Evolutionary conservation across 2,329 filamentous ascomycete genomes (phyloP).

Genomic region (Rosellinia necatrix): DNA sequence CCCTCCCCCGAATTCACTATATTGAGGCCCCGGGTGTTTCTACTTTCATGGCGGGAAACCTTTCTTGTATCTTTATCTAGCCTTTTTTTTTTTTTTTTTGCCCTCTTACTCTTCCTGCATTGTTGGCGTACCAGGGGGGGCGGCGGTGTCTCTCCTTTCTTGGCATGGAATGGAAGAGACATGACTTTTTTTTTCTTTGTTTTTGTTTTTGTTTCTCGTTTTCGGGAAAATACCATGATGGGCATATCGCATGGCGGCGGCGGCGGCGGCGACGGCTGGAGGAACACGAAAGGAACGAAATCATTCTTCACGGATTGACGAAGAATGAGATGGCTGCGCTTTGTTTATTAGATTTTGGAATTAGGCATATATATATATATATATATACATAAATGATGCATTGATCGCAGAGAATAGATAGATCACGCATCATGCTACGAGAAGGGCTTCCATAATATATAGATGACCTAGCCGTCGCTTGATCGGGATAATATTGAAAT

Average conservation of each 20-base stretch:
- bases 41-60: background rate
- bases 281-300: no score
- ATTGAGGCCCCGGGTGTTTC: no score
- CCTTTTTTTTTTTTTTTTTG: conserved; percentile 2
- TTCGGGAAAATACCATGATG: conserved; percentile 27
- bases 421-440: background rate
- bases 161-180: background rate
- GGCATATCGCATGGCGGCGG: conserved; percentile 17
- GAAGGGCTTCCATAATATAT: no score
- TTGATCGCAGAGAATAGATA: background rate
- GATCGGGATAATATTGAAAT: background rate
- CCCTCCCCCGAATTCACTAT: no score
- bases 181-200: no score
- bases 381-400: no score
- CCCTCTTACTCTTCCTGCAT: conserved; percentile 16
- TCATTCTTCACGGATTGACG: background rate
- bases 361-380: background rate
- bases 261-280: background rate
- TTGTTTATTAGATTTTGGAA: background rate
- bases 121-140: conserved; percentile 27
- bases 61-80: conserved; percentile 4
- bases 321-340: background rate
- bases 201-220: background rate
- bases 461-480: no score
- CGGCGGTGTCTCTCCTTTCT: conserved; percentile 28